Evolutionary conservation across 306 rosid genomes (phyloP).

Genomic region (Castanopsis chinensis): DNA sequence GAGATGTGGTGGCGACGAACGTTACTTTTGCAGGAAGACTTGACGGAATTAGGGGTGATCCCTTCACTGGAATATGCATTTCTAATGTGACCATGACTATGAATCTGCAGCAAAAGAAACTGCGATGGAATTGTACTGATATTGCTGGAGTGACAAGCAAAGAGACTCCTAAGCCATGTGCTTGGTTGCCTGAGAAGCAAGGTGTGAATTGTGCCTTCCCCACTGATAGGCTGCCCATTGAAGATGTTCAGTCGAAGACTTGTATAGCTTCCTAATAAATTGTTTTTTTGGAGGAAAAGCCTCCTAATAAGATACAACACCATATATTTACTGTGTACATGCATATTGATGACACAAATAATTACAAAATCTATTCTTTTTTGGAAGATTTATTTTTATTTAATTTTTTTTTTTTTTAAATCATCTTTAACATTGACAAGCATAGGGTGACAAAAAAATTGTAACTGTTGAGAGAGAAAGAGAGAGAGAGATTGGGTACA

Average conservation of each 20-base stretch:
- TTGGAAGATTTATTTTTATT: no score
- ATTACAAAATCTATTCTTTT: no score
- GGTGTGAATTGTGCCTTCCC: conserved; percentile 46
- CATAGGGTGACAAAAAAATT: no score
- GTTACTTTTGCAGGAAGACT: conserved; percentile 48
- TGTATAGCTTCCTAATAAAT: conserved; percentile 18
- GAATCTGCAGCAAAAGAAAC: conserved; percentile 15
- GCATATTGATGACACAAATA: no score
- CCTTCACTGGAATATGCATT: conserved; percentile 59
- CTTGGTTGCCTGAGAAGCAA: conserved; percentile 36
- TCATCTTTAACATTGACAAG: no score
- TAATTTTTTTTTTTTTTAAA: no score
- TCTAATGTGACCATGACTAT: conserved; percentile 42
- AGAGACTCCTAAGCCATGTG: conserved; percentile 58
- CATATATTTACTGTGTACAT: no score
- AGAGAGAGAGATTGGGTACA: no score
- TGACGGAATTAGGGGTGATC: conserved; percentile 47
- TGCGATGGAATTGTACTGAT: conserved; percentile 65
- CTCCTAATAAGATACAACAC: no score
- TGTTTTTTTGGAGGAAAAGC: no score
- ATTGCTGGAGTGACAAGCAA: conserved; percentile 45
- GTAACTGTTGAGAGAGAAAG: no score
- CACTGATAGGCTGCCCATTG: conserved; percentile 46
- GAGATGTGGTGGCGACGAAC: conserved; percentile 44
- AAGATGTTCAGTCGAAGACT: conserved; percentile 37